phyloP scores from a whole-genome alignment of 129 eudicot genomes.

The Rutidosis leptorrhynchoides region DNA sequence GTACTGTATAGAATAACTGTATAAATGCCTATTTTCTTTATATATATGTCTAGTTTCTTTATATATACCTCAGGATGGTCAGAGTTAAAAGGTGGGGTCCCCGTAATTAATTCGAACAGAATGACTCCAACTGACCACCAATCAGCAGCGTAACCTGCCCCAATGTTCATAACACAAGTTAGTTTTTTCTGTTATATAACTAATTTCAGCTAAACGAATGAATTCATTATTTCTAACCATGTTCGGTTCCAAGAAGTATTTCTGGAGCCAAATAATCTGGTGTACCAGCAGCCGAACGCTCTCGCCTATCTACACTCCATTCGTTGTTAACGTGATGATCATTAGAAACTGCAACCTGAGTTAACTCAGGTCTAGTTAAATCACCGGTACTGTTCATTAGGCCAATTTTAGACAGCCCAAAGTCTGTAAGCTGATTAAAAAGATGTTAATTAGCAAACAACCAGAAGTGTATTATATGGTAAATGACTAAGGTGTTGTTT shows the following conservation, averaged over 20 bases:
- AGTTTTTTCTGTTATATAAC: conserved; percentile 6
- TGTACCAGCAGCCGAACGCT: conserved; percentile 84
- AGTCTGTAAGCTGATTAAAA: conserved; percentile 82
- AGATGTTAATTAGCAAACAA: conserved; percentile 34
- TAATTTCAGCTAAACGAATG: conserved; percentile 26
- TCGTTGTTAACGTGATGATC: conserved; percentile 32
- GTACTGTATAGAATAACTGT: neutral
- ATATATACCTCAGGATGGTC: conserved; percentile 78
- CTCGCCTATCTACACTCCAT: conserved; percentile 37
- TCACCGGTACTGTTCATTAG: conserved; percentile 75
- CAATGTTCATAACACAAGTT: conserved; percentile 26
- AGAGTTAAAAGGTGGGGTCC: conserved; percentile 76
- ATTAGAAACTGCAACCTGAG: conserved; percentile 29
- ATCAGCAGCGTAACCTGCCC: conserved; percentile 76
- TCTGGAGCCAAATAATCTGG: conserved; percentile 96
- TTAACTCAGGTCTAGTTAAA: conserved; percentile 48
- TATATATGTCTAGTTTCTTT: too few relatives aligned
- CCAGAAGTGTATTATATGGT: neutral
- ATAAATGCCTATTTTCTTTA: too few relatives aligned
- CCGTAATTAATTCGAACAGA: conserved; percentile 36
- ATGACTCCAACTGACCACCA: conserved; percentile 95
- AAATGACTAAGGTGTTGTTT: neutral
- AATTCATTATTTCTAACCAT: conserved; percentile 54
- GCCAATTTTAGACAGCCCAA: conserved; percentile 85
- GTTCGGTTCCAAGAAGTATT: conserved; percentile 83